A percentile compares a stretch with the other conserved stretches of the same genome.
Conservation (phyloP, 192 early-diverging fungal species). For the Dispira parvispora region DNA sequence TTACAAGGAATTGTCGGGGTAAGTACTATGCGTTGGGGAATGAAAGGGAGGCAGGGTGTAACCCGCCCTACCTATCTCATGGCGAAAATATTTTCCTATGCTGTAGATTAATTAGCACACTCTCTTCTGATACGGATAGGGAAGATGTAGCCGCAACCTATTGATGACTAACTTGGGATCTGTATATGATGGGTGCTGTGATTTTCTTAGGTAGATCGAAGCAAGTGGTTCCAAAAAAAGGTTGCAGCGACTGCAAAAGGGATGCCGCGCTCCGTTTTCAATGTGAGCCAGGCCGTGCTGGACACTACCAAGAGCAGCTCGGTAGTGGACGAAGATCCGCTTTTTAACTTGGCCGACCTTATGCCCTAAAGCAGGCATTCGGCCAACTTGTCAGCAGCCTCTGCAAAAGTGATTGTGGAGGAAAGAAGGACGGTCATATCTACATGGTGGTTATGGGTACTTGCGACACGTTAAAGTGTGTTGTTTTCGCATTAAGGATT, state of each 20-base stretch:
- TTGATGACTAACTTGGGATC: background rate
- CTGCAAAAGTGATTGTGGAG: too few species aligned
- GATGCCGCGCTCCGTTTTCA: background rate
- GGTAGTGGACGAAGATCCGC: constrained; percentile 3
- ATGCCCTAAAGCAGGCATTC: background rate
- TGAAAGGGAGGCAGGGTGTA: too few species aligned
- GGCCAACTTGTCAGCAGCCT: too few species aligned
- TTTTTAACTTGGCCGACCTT: constrained; percentile 3
- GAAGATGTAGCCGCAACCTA: background rate
- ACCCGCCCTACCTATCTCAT: background rate
- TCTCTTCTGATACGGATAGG: background rate
- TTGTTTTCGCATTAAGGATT: too few species aligned
- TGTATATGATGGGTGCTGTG: background rate
- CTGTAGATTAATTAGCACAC: background rate
- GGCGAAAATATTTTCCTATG: background rate
- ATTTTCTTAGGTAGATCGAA: background rate
- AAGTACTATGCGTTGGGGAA: too few species aligned
- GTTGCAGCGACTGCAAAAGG: background rate
- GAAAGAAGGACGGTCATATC: too few species aligned
- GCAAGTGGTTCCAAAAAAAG: constrained; percentile 2
- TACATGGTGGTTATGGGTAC: too few species aligned
- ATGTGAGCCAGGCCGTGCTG: background rate
- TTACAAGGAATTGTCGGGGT: constrained; percentile 6
- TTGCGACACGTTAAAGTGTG: too few species aligned
- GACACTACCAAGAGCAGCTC: background rate